Evolutionary conservation across 2,329 filamentous ascomycete genomes (phyloP).

Genomic region (Aureobasidium leucospermi): DNA sequence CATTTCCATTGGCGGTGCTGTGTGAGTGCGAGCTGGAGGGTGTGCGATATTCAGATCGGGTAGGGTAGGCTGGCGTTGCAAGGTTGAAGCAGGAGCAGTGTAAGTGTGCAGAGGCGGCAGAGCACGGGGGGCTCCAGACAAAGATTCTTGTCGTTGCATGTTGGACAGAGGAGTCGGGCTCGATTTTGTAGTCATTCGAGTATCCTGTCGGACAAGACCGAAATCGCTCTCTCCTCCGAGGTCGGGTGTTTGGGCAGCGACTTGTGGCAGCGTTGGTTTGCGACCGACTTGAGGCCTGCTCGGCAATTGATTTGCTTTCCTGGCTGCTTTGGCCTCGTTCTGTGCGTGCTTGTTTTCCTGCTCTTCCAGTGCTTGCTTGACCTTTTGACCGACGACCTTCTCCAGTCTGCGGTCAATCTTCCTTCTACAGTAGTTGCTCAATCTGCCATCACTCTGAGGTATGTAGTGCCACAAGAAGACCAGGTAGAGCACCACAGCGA

Average conservation of each 20-base stretch:
- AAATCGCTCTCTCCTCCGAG: conserved; percentile 39
- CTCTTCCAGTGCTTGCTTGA: conserved; percentile 80
- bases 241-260: conserved; percentile 47
- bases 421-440: conserved; percentile 79
- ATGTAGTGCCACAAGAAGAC: conserved; percentile 92
- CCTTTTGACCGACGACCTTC: conserved; percentile 76
- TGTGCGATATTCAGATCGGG: conserved; percentile 31
- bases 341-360: conserved; percentile 51
- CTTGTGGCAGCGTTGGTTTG: conserved; percentile 59
- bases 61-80: neutral
- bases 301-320: conserved; percentile 44
- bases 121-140: conserved; percentile 33
- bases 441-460: conserved; percentile 68
- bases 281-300: conserved; percentile 37
- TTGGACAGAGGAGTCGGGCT: conserved; percentile 39
- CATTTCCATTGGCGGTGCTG: neutral
- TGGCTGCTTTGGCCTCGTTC: conserved; percentile 49
- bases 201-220: conserved; percentile 28
- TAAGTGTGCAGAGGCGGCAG: neutral
- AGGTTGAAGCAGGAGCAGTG: neutral
- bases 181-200: conserved; percentile 40
- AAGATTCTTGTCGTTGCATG: conserved; percentile 30
- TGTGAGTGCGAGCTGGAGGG: neutral
- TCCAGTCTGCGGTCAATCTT: conserved; percentile 84
- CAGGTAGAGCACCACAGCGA: conserved; percentile 71